These are phyloP conservation scores for Ilyonectria robusta DNA, from an alignment of 2,329 filamentous ascomycete species.

Conservation along the genomic window DNA sequence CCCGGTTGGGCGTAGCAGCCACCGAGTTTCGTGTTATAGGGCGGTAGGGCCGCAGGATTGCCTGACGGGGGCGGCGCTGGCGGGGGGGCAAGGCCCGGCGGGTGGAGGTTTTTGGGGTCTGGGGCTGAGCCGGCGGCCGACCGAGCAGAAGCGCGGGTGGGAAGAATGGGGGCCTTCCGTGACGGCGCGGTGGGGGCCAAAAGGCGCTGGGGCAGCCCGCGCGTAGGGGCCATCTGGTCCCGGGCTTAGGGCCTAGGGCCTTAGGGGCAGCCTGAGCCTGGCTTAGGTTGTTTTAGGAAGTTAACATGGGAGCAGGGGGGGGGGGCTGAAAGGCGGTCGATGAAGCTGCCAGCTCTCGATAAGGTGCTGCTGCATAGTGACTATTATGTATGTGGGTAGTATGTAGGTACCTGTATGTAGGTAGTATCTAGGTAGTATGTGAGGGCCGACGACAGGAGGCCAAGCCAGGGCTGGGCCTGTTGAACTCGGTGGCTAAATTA, in stretches of 20 bases:
- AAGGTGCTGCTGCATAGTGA: not conserved
- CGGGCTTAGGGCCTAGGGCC: not conserved
- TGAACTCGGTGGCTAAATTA: not conserved
- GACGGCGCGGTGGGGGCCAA: not conserved
- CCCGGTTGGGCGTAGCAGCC: slow-evolving; percentile 21
- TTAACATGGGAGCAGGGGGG: not conserved
- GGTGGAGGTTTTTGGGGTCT: slow-evolving; percentile 6
- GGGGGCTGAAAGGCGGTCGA: not conserved
- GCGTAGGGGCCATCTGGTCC: not conserved
- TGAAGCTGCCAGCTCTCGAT: not conserved
- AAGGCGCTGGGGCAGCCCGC: not conserved
- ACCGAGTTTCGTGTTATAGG: slow-evolving; percentile 26
- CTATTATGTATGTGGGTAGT: not conserved
- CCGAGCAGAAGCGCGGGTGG: slow-evolving; percentile 40
- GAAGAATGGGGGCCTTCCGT: slow-evolving; percentile 24
- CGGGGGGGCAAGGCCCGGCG: not conserved
- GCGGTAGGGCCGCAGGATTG: slow-evolving; percentile 13
- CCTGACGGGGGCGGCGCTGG: not conserved
- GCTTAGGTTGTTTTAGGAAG: not conserved
- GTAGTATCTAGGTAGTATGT: not conserved
- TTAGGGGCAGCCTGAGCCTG: not conserved
- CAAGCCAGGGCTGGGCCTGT: not conserved
- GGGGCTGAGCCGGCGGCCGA: slow-evolving; percentile 40
- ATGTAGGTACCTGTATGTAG: not conserved
- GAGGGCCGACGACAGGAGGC: too few species aligned